Evolutionary conservation across 106 monocot species (phyloP).

Genomic region (Iris macrosiphon): DNA sequence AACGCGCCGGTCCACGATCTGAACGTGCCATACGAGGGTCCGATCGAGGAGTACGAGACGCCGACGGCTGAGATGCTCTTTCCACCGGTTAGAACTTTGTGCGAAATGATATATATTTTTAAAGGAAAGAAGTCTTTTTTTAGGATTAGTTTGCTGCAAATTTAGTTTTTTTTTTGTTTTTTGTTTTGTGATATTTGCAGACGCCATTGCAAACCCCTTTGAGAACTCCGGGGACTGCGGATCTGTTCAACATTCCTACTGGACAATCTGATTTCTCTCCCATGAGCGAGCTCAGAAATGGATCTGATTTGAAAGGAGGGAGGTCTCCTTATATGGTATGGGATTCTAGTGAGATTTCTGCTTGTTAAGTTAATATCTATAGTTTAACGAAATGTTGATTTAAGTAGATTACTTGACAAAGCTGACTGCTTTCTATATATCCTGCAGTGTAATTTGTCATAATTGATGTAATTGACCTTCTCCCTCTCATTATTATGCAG

Average conservation of each 20-base stretch:
- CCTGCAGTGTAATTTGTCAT: background rate
- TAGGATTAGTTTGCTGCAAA: background rate
- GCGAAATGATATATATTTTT: background rate
- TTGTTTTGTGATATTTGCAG: constrained; percentile 20
- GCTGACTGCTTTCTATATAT: background rate
- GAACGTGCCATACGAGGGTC: constrained; percentile 59
- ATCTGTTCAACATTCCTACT: constrained; percentile 79
- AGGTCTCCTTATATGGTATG: constrained; percentile 82
- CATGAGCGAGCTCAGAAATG: constrained; percentile 52
- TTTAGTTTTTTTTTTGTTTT: background rate
- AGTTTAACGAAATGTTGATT: background rate
- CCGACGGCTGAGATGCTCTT: constrained; percentile 98
- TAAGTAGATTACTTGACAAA: too few relatives aligned
- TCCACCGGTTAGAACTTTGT: constrained; percentile 53
- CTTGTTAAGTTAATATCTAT: background rate
- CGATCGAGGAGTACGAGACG: constrained; percentile 89
- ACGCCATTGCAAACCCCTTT: constrained; percentile 87
- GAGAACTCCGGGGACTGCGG: constrained; percentile 76
- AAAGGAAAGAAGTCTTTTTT: constrained; percentile 15
- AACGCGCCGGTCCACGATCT: constrained; percentile 85
- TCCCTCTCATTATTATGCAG: constrained; percentile 26
- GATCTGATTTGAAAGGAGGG: constrained; percentile 49
- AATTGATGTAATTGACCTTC: background rate
- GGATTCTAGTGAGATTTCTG: background rate
- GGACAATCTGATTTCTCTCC: constrained; percentile 73